Base-by-base conservation (phyloP, 768 basidiomycete genomes). In the Suillus alpinus region DNA sequence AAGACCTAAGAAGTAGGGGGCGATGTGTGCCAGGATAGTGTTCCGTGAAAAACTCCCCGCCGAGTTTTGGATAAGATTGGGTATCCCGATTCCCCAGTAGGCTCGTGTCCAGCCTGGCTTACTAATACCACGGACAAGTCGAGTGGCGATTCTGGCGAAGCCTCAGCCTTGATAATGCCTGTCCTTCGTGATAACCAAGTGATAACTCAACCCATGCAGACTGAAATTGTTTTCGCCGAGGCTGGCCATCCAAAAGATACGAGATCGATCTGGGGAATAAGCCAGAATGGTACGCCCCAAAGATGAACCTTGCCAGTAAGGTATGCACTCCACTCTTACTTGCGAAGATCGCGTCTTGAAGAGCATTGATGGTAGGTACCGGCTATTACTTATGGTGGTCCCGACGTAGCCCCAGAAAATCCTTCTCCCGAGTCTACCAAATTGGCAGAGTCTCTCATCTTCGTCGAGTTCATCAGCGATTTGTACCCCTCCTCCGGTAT, bases 231-330 rank as follows among this genome's bases (percentile, higher is more conserved):
- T 0, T 78, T 90, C 23, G 76, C 78, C 12, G 87, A 89, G 65
- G 79, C 83, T 2, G 76, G 79, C 64, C 77, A 1, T 84, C 75
- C 68, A 83, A 76, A 23, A 70, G 78, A 14, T 86, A 76, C 62
- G 81, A 87, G 63, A 81, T 90, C 51, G 85, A 88, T 64, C 71
- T 90, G 13, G 53, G 60, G 64, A 85, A 86, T 75, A 90, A 89
- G 73, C 87, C 87, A 1, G 83, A 81, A 55, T 88, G 87, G 87
- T 88, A 86, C 67, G 82, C 82, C 0, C 78, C 81, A 0, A 80
- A 84, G 61, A 81, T 90, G 41, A 90, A 89, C 72, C 84, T 83
- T 1, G 86, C 81, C 0, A 82, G 82, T 74, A 89, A 88, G 80
- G 87, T 86, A 65, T 16, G 69, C 63, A n/a, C 18, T 31, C 41